Evolutionary conservation across 495 filamentous ascomycete species (phyloP).

Genomic region (Pyrenopolyporus hunteri): DNA sequence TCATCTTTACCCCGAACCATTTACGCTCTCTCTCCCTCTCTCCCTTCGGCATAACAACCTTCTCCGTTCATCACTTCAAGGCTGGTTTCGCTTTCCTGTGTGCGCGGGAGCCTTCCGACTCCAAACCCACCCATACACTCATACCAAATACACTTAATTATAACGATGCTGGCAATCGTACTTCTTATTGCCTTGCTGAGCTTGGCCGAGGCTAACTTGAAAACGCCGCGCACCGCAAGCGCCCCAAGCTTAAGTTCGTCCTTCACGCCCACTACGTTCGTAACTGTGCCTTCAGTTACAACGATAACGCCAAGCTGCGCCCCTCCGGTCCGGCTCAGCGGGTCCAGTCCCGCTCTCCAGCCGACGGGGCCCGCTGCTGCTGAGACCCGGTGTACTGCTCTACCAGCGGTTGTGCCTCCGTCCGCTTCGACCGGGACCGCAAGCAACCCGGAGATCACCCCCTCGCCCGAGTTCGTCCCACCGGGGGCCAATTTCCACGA

Average conservation of each 20-base stretch:
- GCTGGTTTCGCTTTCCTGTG: no score
- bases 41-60: neutral
- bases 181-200: constrained; percentile 19
- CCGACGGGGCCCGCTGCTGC: neutral
- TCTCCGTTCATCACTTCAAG: neutral
- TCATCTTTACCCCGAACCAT: no score
- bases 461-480: constrained; percentile 18
- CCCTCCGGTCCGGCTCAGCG: neutral
- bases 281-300: neutral
- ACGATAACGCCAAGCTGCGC: neutral
- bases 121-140: neutral
- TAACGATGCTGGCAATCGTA: constrained; percentile 24
- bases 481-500: constrained; percentile 31
- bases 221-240: constrained; percentile 30
- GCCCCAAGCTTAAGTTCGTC: constrained; percentile 5
- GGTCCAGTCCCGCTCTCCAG: neutral
- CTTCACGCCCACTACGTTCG: neutral
- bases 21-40: neutral
- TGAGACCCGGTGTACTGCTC: constrained; percentile 4
- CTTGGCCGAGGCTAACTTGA: constrained; percentile 24
- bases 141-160: neutral
- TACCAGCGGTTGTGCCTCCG: neutral
- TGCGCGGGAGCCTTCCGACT: no score
- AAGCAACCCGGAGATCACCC: constrained; percentile 22
- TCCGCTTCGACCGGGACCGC: neutral